Evolutionary conservation across 495 filamentous ascomycete species (phyloP), one percentile per base, ranked within the genome.

Genomic region (Penicillium coffeae): DNA sequence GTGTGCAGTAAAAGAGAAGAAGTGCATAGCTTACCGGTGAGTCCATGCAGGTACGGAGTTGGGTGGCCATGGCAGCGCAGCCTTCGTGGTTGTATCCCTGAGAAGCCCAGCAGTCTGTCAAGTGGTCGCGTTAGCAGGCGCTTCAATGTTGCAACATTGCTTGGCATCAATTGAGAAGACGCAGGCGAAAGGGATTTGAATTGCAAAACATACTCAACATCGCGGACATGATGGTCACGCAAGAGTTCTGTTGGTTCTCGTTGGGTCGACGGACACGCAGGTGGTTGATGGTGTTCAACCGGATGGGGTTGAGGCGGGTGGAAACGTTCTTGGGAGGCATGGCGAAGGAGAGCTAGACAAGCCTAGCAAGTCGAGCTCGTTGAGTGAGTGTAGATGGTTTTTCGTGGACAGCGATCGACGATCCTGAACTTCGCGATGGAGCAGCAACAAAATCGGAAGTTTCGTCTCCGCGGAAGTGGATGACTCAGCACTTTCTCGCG

Each of bases 31-130:
- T 52, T 62, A 90, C 87, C 68, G 84, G 83, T 54, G 77, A 77
- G 71, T 98, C 93, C 93, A 96, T 96, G 77, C 93, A 98, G n/a
- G 79, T 71, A 48, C 90, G 80, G 62, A 98, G 72, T 55, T 86
- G 80, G 57, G 87, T 75, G 65, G 96, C 93, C 39, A 97, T 64
- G 21, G 76, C 80, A n/a, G 77, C 78, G 59, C 93, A 98, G 18
- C 87, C 90, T 33, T 82, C 74, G 0, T 78, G 69, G 48, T 68
- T 81, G 60, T 88, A 85, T 47, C 90, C 90, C 10, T 86, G 75
- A 1, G 91, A 95, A 2, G 93, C 93, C 93, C 93, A 98, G 70
- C 93, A 98, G 56, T 87, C 90, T 96, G 57, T 60, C 15, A 21
- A 32, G 42, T 16, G 7, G 18, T 18, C n/a, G 39, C 20, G 45